Conservation (phyloP, 2,329 filamentous ascomycete species). For the Nemania abortiva region DNA sequence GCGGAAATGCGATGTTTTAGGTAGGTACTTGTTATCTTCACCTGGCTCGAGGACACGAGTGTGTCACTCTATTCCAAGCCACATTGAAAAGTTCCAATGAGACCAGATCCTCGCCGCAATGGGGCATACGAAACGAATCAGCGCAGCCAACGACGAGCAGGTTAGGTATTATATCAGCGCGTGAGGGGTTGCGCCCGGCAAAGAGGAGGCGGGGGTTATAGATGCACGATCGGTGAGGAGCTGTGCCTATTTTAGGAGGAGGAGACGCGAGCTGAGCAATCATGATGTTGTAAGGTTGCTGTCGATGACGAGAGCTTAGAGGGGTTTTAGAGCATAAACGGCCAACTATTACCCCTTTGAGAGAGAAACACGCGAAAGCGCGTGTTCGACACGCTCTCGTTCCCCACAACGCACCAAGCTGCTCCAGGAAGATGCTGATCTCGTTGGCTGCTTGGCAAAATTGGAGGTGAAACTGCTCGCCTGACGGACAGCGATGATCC, state of each 20-base stretch:
- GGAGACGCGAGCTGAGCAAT: constrained; percentile 33
- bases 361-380: constrained; percentile 23
- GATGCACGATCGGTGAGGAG: constrained; percentile 26
- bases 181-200: constrained; percentile 31
- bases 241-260: constrained; percentile 41
- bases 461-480: constrained; percentile 35
- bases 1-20: constrained; percentile 16
- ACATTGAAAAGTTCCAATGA: constrained; percentile 26
- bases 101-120: constrained; percentile 19
- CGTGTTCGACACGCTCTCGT: constrained; percentile 19
- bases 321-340: constrained; percentile 26
- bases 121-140: constrained; percentile 27
- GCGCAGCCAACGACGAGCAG: not conserved
- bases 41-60: constrained; percentile 22
- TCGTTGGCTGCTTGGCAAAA: constrained; percentile 26
- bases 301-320: constrained; percentile 8
- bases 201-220: constrained; percentile 20
- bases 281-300: constrained; percentile 32
- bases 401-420: constrained; percentile 29
- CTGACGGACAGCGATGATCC: constrained; percentile 41
- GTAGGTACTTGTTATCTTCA: constrained; percentile 8
- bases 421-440: constrained; percentile 22
- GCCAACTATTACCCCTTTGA: constrained; percentile 31
- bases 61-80: constrained; percentile 35
- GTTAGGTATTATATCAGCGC: not conserved